phyloP scores from a whole-genome alignment of 768 basidiomycete genomes.

The Cyathus striatus region DNA sequence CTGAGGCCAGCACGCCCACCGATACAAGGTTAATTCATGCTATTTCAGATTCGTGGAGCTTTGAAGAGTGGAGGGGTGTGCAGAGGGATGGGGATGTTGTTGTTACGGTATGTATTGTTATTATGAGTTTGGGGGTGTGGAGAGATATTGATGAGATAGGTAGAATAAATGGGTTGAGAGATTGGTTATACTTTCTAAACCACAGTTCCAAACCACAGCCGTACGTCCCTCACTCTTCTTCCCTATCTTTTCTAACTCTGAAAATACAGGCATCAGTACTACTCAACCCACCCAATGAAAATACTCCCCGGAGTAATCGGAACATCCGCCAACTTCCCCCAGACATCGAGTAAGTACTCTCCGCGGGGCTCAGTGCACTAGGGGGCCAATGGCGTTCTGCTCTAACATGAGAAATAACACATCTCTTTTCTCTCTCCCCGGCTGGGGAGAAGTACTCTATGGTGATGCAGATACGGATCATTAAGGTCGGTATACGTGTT shows the following conservation, averaged over 20 bases:
- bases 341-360: conserved; percentile 74
- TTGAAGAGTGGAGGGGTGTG: conserved; percentile 51
- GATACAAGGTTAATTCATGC: conserved; percentile 41
- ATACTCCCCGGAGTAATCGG: conserved; percentile 80
- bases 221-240: conserved; percentile 26
- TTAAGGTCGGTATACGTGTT: conserved; percentile 47
- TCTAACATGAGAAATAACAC: conserved; percentile 83
- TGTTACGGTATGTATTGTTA: conserved; percentile 29
- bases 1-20: conserved; percentile 13
- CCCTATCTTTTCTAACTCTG: neutral
- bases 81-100: conserved; percentile 16
- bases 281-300: conserved; percentile 72
- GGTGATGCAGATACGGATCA: conserved; percentile 46
- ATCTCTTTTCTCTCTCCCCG: conserved; percentile 65
- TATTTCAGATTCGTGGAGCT: conserved; percentile 50
- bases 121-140: neutral
- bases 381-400: conserved; percentile 80
- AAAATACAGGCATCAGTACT: conserved; percentile 43
- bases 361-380: conserved; percentile 64
- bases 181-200: conserved; percentile 52
- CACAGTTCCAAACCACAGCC: conserved; percentile 50
- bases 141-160: neutral
- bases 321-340: conserved; percentile 36
- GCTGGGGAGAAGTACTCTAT: conserved; percentile 38
- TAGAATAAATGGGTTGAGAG: conserved; percentile 70